Base-by-base conservation (phyloP, 2,329 filamentous ascomycete genomes). In the Huntiella decipiens region DNA sequence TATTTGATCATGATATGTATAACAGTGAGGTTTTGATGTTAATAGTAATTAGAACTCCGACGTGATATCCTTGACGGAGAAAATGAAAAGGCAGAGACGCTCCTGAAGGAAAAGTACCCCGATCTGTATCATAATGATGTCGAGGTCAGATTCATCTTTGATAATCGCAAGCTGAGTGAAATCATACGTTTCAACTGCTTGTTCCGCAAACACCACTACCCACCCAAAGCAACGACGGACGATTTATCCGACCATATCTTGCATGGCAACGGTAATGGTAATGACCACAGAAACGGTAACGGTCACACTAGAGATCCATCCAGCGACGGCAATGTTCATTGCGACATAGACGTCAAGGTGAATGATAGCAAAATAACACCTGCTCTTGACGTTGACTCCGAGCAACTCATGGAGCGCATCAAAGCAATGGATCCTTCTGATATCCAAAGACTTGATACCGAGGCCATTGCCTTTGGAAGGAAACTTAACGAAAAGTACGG, bases 51-150 rank as follows among this genome's bases (percentile, higher is more conserved):
- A 94, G 83, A 77, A 59, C 95, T 96, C 52, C 78, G 91, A 46
- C 71, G 75, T 52, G 82, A 87, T 1, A 85, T 98, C 40, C 68
- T 96, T 2, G 82, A 93, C 50, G 91, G 91, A 16, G 84, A 98
- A 55, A 83, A 98, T 50, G 91, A 96, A 60, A 77, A 73, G 53
- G 88, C 88, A 0, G 68, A 96, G n/a, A 81, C 86, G 58, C 73
- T 79, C 54, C 93, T 83, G 3, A 74, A 78, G 43, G 67, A 69
- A 10, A 83, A 78, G 56, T 98, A 95, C 55, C 82, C 84, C 4
- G 70, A 72, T 17, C 85, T 96, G 1, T 70, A 98, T 13, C 69
- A 74, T 40, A 73, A 83, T 16, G 85, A 94, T 56, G 76, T 83
- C 46, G 76, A 85, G 45, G 85, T 95, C 12, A 78, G 87, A 57